A percentile compares a stretch with the other conserved stretches of the same genome.
These are phyloP conservation scores for Chlorella variabilis DNA, from an alignment of 163 green algal species.

Conservation along the genomic window DNA sequence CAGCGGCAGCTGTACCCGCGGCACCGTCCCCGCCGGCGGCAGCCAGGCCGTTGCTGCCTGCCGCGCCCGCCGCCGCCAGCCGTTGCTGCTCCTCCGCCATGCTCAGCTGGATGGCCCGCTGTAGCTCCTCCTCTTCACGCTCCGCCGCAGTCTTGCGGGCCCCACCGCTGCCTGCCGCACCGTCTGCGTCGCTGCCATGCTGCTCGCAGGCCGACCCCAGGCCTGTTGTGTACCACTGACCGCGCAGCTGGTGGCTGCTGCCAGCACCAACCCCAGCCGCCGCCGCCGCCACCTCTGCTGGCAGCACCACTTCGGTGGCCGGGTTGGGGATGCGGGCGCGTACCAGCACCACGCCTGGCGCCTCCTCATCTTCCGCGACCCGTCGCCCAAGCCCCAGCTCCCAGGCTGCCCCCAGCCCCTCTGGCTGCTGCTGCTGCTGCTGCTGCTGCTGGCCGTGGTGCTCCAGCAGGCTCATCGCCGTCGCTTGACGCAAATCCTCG, in stretches of 20 bases:
- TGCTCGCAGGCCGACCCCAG: background rate
- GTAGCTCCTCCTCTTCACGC: slow-evolving; percentile 13
- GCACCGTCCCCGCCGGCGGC: background rate
- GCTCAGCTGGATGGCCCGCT: slow-evolving; percentile 7
- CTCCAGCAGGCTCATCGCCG: slow-evolving; percentile 24
- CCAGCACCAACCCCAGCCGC: background rate
- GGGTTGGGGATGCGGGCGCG: background rate
- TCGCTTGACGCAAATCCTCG: slow-evolving; percentile 4
- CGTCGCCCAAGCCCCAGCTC: too few relatives aligned
- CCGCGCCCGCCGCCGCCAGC: background rate
- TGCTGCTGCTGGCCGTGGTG: background rate
- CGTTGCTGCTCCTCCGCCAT: background rate
- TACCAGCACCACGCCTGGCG: background rate
- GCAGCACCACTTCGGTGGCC: background rate
- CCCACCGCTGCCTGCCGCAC: background rate
- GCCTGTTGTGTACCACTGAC: background rate
- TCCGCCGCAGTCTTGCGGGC: background rate
- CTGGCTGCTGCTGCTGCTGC: background rate
- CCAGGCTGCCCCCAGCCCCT: too few relatives aligned
- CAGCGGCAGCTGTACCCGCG: background rate
- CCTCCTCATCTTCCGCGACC: background rate
- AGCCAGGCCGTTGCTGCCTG: background rate
- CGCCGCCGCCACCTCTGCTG: background rate
- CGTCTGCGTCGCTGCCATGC: background rate
- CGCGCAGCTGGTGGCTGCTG: background rate